These are phyloP conservation scores for Elsinoe ampelina DNA, from an alignment of 2,329 filamentous ascomycete species.

Conservation along the genomic window DNA sequence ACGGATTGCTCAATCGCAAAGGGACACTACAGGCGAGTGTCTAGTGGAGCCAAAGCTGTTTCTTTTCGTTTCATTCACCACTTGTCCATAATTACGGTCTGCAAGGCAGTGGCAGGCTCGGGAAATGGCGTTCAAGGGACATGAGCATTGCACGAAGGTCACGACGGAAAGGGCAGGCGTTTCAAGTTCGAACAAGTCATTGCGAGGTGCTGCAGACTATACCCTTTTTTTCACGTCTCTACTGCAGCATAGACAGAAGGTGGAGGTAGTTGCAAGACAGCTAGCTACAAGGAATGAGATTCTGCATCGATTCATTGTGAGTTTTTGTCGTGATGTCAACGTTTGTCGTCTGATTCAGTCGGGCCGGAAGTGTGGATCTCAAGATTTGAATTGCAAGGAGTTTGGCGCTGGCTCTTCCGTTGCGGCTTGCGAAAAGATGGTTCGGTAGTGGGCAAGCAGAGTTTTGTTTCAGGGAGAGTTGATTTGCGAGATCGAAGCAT, in stretches of 20 bases:
- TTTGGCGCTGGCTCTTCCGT: neutral
- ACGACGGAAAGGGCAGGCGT: neutral
- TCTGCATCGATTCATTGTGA: neutral
- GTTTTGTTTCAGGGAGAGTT: neutral
- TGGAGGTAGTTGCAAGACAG: neutral
- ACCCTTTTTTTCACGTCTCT: slow-evolving; percentile 3
- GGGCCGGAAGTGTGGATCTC: neutral
- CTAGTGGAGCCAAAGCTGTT: neutral
- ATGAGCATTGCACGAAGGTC: slow-evolving; percentile 8
- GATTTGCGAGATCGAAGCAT: no score
- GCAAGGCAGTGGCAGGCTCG: neutral
- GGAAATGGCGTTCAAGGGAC: neutral
- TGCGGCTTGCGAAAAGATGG: neutral
- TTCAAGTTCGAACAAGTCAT: neutral
- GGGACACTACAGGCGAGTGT: slow-evolving; percentile 4
- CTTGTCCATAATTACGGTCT: neutral
- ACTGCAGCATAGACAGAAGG: slow-evolving; percentile 3
- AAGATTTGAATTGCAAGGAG: neutral
- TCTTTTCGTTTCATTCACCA: neutral
- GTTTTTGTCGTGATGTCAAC: neutral
- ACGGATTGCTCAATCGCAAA: slow-evolving; percentile 5
- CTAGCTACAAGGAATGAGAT: neutral
- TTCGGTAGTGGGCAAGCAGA: neutral
- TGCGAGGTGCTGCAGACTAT: slow-evolving; percentile 8
- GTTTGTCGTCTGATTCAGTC: neutral